phyloP scores from a whole-genome alignment of 108 stramenopile species.

The Nitzschia sp. region DNA sequence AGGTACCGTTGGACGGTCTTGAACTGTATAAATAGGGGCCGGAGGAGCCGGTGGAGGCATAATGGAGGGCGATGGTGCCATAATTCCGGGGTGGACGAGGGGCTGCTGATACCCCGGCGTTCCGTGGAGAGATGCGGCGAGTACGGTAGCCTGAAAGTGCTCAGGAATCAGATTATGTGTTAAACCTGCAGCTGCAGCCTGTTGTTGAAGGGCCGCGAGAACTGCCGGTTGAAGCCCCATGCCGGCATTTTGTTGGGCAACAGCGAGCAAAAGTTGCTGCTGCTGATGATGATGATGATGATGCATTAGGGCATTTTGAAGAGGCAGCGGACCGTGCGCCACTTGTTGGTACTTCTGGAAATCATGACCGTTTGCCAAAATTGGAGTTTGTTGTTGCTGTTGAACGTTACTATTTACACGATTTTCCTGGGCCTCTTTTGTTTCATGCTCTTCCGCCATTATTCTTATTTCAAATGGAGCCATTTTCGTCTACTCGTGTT shows the following conservation, averaged over 20 bases:
- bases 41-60: constrained; percentile 9
- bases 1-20: constrained; percentile 66
- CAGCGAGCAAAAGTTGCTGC: constrained; percentile 6
- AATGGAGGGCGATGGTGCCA: constrained; percentile 1
- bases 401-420: too few species aligned
- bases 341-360: background rate
- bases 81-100: constrained; percentile 19
- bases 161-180: constrained; percentile 50
- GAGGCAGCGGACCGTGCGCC: constrained; percentile 2
- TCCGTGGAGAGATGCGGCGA: constrained; percentile 39
- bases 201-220: background rate
- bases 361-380: background rate
- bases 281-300: too few species aligned
- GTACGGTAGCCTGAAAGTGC: constrained; percentile 33
- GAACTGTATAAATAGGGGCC: constrained; percentile 43
- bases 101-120: constrained; percentile 36
- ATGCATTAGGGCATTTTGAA: background rate
- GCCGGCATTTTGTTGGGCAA: constrained; percentile 10
- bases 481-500: too few species aligned
- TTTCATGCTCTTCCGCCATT: too few species aligned
- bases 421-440: too few species aligned
- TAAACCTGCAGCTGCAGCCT: background rate
- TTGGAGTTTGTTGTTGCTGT: background rate
- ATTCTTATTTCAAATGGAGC: too few species aligned
- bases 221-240: constrained; percentile 1